phyloP scores from a whole-genome alignment of 2,329 filamentous ascomycete genomes.

The Cordyceps pruinosa region DNA sequence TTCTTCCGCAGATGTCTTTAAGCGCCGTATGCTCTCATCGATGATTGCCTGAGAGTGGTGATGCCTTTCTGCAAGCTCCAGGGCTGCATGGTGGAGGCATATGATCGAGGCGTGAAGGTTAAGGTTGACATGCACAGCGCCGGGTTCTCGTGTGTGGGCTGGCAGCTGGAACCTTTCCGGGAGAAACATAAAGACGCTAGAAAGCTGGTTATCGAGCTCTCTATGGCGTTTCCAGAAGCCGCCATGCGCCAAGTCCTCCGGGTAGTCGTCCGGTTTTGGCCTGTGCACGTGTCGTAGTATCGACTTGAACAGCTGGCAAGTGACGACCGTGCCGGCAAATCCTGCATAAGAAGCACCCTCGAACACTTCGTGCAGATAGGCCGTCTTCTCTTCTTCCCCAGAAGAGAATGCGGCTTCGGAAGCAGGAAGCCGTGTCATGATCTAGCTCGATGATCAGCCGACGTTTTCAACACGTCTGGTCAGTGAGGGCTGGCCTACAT shows the following conservation, averaged over 20 bases:
- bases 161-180: slow-evolving; percentile 70
- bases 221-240: slow-evolving; percentile 83
- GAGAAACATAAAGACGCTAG: slow-evolving; percentile 70
- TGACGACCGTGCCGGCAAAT: slow-evolving; percentile 65
- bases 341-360: slow-evolving; percentile 57
- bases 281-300: slow-evolving; percentile 78
- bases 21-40: slow-evolving; percentile 63
- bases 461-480: neutral
- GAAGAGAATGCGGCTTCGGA: slow-evolving; percentile 69
- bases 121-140: slow-evolving; percentile 78
- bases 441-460: slow-evolving; percentile 31
- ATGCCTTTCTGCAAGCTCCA: slow-evolving; percentile 73
- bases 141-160: slow-evolving; percentile 57
- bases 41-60: slow-evolving; percentile 58
- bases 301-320: slow-evolving; percentile 72
- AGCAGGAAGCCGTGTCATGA: slow-evolving; percentile 72
- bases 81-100: slow-evolving; percentile 80
- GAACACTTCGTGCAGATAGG: slow-evolving; percentile 58
- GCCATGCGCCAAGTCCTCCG: slow-evolving; percentile 67
- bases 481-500: slow-evolving; percentile 36
- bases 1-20: slow-evolving; percentile 74
- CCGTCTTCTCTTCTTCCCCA: slow-evolving; percentile 55
- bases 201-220: slow-evolving; percentile 70
- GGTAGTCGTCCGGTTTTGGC: slow-evolving; percentile 59
- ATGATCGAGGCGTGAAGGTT: slow-evolving; percentile 84